Percentiles rank a stretch among this genome's conserved stretches.
These are phyloP conservation scores for Trichoderma koningii DNA, from an alignment of 2,329 filamentous ascomycete species.

Conservation along the genomic window DNA sequence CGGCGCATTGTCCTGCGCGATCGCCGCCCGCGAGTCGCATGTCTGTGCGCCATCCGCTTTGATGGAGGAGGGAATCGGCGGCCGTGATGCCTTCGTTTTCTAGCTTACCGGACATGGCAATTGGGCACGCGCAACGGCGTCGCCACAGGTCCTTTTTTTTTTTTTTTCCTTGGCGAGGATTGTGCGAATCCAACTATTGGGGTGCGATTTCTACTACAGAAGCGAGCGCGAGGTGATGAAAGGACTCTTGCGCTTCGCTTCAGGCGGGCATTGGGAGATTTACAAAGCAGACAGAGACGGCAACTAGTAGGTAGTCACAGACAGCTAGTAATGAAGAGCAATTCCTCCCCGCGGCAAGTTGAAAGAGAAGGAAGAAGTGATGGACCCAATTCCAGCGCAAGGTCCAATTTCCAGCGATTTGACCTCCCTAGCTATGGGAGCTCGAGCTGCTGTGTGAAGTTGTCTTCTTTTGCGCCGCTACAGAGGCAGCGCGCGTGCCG, in stretches of 20 bases:
- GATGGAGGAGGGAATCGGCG: slow-evolving; percentile 17
- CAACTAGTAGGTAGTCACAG: slow-evolving; percentile 26
- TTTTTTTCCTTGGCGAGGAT: no score
- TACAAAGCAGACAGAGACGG: slow-evolving; percentile 18
- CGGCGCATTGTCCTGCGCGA: slow-evolving; percentile 30
- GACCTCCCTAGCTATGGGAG: slow-evolving; percentile 40
- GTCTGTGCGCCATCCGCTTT: slow-evolving; percentile 1
- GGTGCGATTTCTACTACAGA: slow-evolving; percentile 23
- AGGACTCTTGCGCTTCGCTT: slow-evolving; percentile 22
- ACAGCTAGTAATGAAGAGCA: slow-evolving; percentile 18
- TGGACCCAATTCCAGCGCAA: slow-evolving; percentile 34
- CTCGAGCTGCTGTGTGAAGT: slow-evolving; percentile 1
- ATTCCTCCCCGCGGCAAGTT: slow-evolving; percentile 11
- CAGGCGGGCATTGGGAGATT: slow-evolving; percentile 24
- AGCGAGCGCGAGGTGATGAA: slow-evolving; percentile 18
- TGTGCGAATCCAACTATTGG: slow-evolving; percentile 4
- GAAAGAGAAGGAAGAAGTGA: not conserved
- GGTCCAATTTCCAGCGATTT: slow-evolving; percentile 37
- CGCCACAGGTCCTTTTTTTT: slow-evolving; percentile 11
- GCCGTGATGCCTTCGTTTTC: slow-evolving; percentile 9
- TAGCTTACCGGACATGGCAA: slow-evolving; percentile 43
- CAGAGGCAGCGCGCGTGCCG: slow-evolving; percentile 19
- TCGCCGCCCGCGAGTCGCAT: not conserved
- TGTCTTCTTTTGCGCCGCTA: not conserved
- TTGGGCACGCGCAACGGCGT: slow-evolving; percentile 25